phyloP scores from a whole-genome alignment of 2,329 filamentous ascomycete species.

The Lachnellula cervina region DNA sequence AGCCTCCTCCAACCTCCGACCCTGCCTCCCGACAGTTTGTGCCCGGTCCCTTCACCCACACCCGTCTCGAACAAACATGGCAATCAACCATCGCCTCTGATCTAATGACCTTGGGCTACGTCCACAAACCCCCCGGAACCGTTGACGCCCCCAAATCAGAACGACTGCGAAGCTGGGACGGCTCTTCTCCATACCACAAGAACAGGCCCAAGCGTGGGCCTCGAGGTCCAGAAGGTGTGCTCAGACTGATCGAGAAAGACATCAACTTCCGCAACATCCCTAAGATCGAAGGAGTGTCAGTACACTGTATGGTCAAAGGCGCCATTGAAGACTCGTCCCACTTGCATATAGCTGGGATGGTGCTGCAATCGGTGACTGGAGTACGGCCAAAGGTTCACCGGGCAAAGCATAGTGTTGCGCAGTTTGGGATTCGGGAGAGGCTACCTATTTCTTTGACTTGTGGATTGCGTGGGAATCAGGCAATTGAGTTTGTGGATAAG shows the following conservation, averaged over 20 bases:
- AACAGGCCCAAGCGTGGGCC: conserved; percentile 82
- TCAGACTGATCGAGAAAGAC: conserved; percentile 67
- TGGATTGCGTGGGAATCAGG: conserved; percentile 71
- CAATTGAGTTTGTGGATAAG: conserved; percentile 88
- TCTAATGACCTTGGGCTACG: conserved; percentile 83
- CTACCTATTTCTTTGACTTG: conserved; percentile 72
- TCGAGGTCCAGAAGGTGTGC: conserved; percentile 63
- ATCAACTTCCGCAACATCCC: conserved; percentile 83
- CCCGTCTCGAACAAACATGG: conserved; percentile 86
- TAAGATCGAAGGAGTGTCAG: conserved; percentile 70
- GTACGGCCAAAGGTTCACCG: conserved; percentile 65
- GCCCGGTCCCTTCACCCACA: conserved; percentile 84
- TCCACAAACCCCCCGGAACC: conserved; percentile 76
- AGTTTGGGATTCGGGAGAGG: conserved; percentile 70
- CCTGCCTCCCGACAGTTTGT: conserved; percentile 83
- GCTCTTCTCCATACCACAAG: conserved; percentile 88
- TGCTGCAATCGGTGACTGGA: conserved; percentile 81
- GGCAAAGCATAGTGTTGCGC: conserved; percentile 64
- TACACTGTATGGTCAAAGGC: conserved; percentile 68
- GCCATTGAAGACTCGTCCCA: conserved; percentile 67
- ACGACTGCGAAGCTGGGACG: conserved; percentile 80
- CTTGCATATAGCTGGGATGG: conserved; percentile 77
- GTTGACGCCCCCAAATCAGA: conserved; percentile 51
- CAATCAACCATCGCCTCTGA: conserved; percentile 81
- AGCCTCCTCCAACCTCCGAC: conserved; percentile 81